Percentiles rank a stretch among this genome's conserved stretches.
These are phyloP conservation scores for Pyrenochaeta sp. DNA, from an alignment of 2,329 filamentous ascomycete genomes.

Conservation along the genomic window DNA sequence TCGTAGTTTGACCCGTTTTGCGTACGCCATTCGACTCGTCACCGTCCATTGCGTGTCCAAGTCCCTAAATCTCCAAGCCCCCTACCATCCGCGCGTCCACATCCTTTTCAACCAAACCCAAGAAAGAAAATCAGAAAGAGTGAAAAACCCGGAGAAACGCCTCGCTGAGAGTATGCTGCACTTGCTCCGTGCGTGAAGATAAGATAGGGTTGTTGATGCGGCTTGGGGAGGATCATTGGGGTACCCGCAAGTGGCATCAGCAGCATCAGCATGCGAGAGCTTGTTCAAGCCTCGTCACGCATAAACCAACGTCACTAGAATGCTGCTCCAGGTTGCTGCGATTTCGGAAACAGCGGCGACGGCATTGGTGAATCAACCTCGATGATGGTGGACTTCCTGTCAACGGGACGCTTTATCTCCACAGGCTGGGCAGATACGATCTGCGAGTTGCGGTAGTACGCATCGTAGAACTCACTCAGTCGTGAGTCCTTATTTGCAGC, in stretches of 20 bases:
- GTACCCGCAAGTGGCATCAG: neutral
- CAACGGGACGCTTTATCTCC: conserved; percentile 22
- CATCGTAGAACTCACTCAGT: conserved; percentile 52
- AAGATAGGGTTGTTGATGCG: neutral
- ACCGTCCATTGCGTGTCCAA: neutral
- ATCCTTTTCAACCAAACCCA: neutral
- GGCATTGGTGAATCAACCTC: conserved; percentile 40
- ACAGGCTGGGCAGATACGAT: conserved; percentile 14
- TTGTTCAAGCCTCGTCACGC: neutral
- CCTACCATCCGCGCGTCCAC: neutral
- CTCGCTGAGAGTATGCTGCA: conserved; percentile 1
- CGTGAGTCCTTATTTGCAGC: conserved; percentile 30
- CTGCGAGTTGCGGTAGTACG: conserved; percentile 48
- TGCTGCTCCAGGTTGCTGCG: conserved; percentile 30
- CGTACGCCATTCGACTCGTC: neutral
- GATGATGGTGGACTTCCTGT: conserved; percentile 37
- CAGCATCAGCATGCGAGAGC: neutral
- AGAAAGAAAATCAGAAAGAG: neutral
- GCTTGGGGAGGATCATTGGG: neutral
- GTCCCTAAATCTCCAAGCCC: neutral
- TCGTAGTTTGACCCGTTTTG: conserved; percentile 7
- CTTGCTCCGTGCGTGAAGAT: neutral
- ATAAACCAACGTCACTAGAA: conserved; percentile 17
- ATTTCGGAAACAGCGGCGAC: conserved; percentile 28
- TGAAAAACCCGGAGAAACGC: neutral